Evolutionary conservation across 805 yeast genomes (phyloP).

Genomic region (Candida morakotiae): DNA sequence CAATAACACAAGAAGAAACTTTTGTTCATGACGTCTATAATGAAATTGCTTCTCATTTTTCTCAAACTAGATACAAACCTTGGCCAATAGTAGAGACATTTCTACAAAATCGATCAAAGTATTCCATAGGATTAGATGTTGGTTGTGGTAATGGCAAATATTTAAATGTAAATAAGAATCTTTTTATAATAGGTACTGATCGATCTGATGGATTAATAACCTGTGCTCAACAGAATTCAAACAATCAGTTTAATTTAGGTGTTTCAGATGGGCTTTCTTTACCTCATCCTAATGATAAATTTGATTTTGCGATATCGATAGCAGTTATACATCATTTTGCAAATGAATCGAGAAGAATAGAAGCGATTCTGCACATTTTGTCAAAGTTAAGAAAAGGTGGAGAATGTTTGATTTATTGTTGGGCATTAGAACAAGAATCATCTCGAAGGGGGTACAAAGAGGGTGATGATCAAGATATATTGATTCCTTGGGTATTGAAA

Average conservation of each 20-base stretch:
- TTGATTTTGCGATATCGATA: constrained; percentile 88
- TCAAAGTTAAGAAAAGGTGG: constrained; percentile 58
- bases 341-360: constrained; percentile 72
- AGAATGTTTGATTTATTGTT: constrained; percentile 77
- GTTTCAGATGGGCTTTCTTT: constrained; percentile 76
- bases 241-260: constrained; percentile 48
- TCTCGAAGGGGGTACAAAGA: constrained; percentile 88
- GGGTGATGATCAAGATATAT: constrained; percentile 88
- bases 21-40: constrained; percentile 92
- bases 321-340: constrained; percentile 96
- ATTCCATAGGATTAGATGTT: constrained; percentile 81
- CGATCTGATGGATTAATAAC: constrained; percentile 64
- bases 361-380: constrained; percentile 69
- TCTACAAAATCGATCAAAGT: constrained; percentile 43
- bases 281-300: constrained; percentile 33
- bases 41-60: constrained; percentile 88
- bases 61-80: constrained; percentile 91
- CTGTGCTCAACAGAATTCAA: constrained; percentile 51
- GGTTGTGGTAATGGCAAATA: constrained; percentile 99
- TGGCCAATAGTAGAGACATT: constrained; percentile 93
- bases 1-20: constrained; percentile 61
- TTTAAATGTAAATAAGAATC: constrained; percentile 60
- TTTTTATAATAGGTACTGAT: constrained; percentile 72
- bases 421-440: constrained; percentile 92
- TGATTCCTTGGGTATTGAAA: constrained; percentile 92